Percentiles rank a stretch among this genome's conserved stretches.
Evolutionary conservation across 2,329 filamentous ascomycete species (phyloP).

Genomic region (Metarhizium rileyi): DNA sequence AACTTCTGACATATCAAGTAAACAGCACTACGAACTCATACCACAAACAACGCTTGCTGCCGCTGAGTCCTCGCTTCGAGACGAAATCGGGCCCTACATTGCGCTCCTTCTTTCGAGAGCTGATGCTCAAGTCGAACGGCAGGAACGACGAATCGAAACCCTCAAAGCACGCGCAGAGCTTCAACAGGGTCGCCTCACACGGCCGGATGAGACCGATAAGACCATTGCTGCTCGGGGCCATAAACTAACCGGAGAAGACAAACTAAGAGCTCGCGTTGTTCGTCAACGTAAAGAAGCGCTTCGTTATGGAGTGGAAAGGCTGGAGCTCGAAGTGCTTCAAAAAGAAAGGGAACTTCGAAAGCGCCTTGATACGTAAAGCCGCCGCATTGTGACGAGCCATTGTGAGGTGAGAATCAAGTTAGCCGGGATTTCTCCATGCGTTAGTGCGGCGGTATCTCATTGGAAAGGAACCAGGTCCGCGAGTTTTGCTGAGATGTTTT

Average conservation of each 20-base stretch:
- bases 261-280: slow-evolving; percentile 48
- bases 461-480: not conserved
- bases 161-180: slow-evolving; percentile 75
- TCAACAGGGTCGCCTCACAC: slow-evolving; percentile 58
- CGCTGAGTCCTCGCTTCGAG: slow-evolving; percentile 74
- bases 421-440: not conserved
- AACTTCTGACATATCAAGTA: not conserved
- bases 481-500: not conserved
- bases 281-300: slow-evolving; percentile 76
- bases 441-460: not conserved
- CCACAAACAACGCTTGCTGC: slow-evolving; percentile 72
- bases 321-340: slow-evolving; percentile 80
- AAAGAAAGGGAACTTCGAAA: slow-evolving; percentile 51
- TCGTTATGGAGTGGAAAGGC: slow-evolving; percentile 74
- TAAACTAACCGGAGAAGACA: slow-evolving; percentile 43
- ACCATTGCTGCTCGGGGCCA: slow-evolving; percentile 12
- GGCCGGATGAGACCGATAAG: slow-evolving; percentile 14
- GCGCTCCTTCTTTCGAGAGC: slow-evolving; percentile 68
- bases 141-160: slow-evolving; percentile 72
- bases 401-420: not conserved
- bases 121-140: slow-evolving; percentile 73
- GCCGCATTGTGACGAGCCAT: not conserved
- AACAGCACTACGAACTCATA: slow-evolving; percentile 83
- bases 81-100: slow-evolving; percentile 85
- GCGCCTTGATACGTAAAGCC: slow-evolving; percentile 30